phyloP scores from a whole-genome alignment of 164 flowering plant species.

The Hamamelis virginiana region DNA sequence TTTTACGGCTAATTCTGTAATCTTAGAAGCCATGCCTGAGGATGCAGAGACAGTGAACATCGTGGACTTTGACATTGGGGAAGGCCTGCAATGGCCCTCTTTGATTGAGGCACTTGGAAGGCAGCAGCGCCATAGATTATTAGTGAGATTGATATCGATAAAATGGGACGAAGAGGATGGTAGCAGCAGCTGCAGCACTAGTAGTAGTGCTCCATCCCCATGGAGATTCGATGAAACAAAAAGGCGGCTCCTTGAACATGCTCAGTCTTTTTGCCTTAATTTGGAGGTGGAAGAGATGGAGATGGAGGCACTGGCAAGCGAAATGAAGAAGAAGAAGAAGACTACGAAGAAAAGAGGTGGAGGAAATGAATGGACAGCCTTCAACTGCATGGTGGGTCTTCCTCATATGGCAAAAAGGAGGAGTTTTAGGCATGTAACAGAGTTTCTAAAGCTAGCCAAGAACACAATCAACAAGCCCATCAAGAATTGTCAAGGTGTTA shows the following conservation, averaged over 20 bases:
- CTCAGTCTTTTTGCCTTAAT: neutral
- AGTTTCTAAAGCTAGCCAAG: conserved; percentile 29
- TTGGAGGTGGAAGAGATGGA: neutral
- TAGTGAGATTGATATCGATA: neutral
- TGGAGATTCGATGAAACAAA: too few relatives aligned
- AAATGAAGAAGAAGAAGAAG: neutral
- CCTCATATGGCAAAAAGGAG: conserved; percentile 37
- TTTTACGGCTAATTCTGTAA: neutral
- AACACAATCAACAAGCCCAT: conserved; percentile 3
- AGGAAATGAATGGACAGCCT: conserved; percentile 10
- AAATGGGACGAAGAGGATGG: neutral
- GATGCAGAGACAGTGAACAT: neutral
- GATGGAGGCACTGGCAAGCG: neutral
- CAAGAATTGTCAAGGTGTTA: conserved; percentile 19
- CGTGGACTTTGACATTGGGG: neutral
- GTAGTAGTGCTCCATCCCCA: too few relatives aligned
- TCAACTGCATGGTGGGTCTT: conserved; percentile 40
- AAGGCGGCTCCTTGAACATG: neutral
- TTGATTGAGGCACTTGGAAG: neutral
- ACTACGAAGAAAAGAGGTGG: neutral
- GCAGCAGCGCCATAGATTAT: neutral
- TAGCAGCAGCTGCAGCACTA: neutral
- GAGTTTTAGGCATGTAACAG: conserved; percentile 12
- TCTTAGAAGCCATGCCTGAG: neutral
- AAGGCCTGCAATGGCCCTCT: neutral